Evolutionary conservation across 2,329 filamentous ascomycete genomes (phyloP), one percentile per base, ranked within the genome.

Genomic region (Furcasterigmium sp.): DNA sequence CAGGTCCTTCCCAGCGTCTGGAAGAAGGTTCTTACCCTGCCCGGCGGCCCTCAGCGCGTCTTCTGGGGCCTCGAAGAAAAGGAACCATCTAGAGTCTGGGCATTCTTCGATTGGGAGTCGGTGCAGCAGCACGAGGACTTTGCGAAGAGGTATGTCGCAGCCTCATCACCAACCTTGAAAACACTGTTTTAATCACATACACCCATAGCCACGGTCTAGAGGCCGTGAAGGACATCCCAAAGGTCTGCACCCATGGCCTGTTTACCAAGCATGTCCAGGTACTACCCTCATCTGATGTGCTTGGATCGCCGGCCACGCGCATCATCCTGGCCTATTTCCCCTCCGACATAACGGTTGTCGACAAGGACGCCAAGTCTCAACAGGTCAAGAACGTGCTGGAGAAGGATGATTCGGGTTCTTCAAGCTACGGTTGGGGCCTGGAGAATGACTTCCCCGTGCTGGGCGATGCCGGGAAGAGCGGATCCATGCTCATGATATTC

Each of bases 61-160:
- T 54, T 48, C 30, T 53, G 48, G 48, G 50, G 53, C 7, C 36
- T 51, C 7, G 53, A 57, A 23, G 34, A 48, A 10, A 49, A 56
- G 18, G 43, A 52, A 11, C 50, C 55, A 4, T 45, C 41, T 18
- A 47, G 46, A 5, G 10, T 52, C 9, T 57, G 55, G 53, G 43
- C 42, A 2, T 53, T 58, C 21, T 56, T 57, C 13, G 55, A 55
- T 29, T 57, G 54, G 46, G 51, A 53, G 19, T 54, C 53, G 1
- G 32, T 56, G 4, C 54, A 53, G 23, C 46, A 54, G 23, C 55
- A 58, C 30, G 20, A 50, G 20, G 44, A 40, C 3, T 56, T 55
- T 14, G 49, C 50, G 4, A 44, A 52, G 35, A 38, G 44, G 54
- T 54, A 40, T 21, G 51, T 47, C 13, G 19, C 13, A 21, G 6